phyloP scores from a whole-genome alignment of 768 basidiomycete genomes.

The Pluteus cervinus region DNA sequence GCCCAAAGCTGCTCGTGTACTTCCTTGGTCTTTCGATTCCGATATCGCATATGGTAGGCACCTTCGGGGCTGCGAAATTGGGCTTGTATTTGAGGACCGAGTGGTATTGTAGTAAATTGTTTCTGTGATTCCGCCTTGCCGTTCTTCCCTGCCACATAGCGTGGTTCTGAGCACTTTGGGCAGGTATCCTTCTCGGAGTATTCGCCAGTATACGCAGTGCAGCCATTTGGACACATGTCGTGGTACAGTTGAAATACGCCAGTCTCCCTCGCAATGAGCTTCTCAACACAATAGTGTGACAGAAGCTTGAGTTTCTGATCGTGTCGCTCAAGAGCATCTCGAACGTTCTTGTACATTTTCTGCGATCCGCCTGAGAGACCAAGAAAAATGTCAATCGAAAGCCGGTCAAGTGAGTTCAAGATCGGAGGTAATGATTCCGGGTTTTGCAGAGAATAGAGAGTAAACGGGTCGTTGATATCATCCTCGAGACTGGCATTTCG shows the following conservation, averaged over 20 bases:
- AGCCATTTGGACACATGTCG: constrained; percentile 5
- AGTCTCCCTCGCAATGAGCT: background rate
- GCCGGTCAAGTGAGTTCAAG: background rate
- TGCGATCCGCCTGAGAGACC: constrained; percentile 1
- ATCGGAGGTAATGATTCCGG: background rate
- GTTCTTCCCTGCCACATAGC: constrained; percentile 1
- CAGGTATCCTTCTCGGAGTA: background rate
- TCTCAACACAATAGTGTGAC: background rate
- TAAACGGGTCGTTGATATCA: background rate
- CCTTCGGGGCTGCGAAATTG: constrained; percentile 1
- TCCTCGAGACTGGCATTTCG: background rate
- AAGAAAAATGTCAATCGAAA: constrained; percentile 3
- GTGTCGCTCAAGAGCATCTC: background rate
- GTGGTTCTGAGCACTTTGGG: constrained; percentile 2
- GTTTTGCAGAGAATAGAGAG: constrained; percentile 1
- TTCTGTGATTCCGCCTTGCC: background rate
- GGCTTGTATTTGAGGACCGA: constrained; percentile 2
- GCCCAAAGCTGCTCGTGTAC: background rate
- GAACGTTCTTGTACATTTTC: constrained; percentile 3
- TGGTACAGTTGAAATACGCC: constrained; percentile 1
- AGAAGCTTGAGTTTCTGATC: background rate
- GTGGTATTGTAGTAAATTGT: constrained; percentile 2
- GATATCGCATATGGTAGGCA: constrained; percentile 5
- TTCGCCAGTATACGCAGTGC: constrained; percentile 2
- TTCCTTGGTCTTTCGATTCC: constrained; percentile 3